Base-by-base conservation (phyloP, 2,329 filamentous ascomycete species). In the Clonostachys solani region DNA sequence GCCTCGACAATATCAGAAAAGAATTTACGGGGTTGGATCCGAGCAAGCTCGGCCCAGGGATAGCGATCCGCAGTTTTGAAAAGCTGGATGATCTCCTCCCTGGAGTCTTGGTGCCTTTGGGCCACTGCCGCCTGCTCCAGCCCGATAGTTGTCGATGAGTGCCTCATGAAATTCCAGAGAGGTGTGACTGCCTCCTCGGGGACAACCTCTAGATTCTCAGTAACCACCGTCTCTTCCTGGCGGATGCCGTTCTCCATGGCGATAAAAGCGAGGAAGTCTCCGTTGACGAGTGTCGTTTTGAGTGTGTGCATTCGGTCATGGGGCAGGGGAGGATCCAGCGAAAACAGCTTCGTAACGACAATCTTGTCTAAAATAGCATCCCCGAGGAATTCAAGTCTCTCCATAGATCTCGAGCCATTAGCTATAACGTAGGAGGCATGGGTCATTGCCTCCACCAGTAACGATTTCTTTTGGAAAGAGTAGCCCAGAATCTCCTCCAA, bases 331-430 rank as follows among this genome's bases (percentile, higher is more conserved):
- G 68, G 66, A 3, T 60, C 53, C 12, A 63, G 53, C 3, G 60
- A 57, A 61, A 80, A 87, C 6, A 92, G 67, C n/a, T 68, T 73
- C 1, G 68, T 71, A 8, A 89, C 82, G 43, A 96, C 71, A 47
- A 96, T 71, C 55, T 83, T 78, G 64, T 97, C 92, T 0, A 97
- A 79, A 3, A 96, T 73, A 0, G 90, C 81, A 56, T 97, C 92
- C 1, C 92, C 92, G 0, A 96, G 70, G 57, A 94, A 96, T 59
- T 96, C 92, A 1, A 96, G 77, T 0, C 91, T 80, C 54, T 96
- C 87, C 12, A 82, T 75, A 1, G 68, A 67, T 42, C 59, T 55
- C 13, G 53, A 50, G 2, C 52, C 49, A 18, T 66, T 73, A 3
- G 72, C 71, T 5, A 75, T 69, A 15, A 68, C 64, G 33, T 71